A percentile compares a stretch with the other conserved stretches of the same genome.
Conservation (phyloP, 2,329 filamentous ascomycete genomes). For the Lasiodiplodia theobromae region DNA sequence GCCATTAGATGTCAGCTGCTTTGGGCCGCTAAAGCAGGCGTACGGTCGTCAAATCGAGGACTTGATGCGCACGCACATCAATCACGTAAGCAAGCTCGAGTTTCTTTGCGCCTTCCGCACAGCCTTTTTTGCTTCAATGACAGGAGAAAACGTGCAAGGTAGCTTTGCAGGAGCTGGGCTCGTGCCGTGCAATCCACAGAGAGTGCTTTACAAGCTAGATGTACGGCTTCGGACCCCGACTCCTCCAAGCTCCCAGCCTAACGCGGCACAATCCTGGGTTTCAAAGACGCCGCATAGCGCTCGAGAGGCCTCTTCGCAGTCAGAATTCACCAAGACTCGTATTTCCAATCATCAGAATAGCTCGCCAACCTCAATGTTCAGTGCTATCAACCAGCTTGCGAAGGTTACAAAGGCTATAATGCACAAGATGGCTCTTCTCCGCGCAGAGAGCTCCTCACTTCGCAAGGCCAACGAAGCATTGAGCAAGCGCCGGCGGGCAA, state of each 20-base stretch:
- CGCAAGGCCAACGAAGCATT: conserved; percentile 24
- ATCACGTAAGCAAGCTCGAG: conserved; percentile 37
- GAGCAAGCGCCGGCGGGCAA: conserved; percentile 29
- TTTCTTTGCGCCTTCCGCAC: conserved; percentile 35
- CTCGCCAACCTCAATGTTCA: conserved; percentile 26
- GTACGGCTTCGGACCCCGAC: conserved; percentile 32
- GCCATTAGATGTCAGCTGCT: conserved; percentile 47
- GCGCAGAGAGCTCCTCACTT: conserved; percentile 6
- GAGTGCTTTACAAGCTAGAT: conserved; percentile 42
- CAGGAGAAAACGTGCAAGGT: conserved; percentile 36
- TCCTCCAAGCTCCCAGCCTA: not conserved
- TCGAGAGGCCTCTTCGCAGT: conserved; percentile 12
- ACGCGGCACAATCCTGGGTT: conserved; percentile 3
- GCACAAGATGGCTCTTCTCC: conserved; percentile 7
- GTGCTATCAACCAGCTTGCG: not conserved
- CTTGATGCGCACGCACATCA: conserved; percentile 38
- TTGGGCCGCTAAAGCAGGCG: conserved; percentile 41
- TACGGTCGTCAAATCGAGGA: conserved; percentile 40
- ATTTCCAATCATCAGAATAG: conserved; percentile 16
- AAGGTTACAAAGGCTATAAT: conserved; percentile 15
- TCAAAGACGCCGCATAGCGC: conserved; percentile 27
- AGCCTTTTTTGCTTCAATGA: conserved; percentile 37
- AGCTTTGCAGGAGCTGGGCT: conserved; percentile 41
- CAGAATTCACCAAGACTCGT: conserved; percentile 7
- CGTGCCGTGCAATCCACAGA: conserved; percentile 40